These are phyloP conservation scores for Vaccinium myrtillus DNA, from an alignment of 148 eudicot species.

Conservation along the genomic window DNA sequence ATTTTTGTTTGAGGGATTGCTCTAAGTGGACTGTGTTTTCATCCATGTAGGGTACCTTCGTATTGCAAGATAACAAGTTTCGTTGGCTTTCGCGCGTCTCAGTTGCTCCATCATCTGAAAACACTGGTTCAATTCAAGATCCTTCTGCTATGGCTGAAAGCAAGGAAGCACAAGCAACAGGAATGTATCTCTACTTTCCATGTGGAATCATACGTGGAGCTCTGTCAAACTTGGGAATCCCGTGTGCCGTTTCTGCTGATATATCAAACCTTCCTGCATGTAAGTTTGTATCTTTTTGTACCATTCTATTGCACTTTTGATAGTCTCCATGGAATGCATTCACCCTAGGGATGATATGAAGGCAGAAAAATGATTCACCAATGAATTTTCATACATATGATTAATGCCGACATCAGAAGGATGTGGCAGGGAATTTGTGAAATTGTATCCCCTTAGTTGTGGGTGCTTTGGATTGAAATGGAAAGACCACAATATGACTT, in stretches of 20 bases:
- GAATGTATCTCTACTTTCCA: constrained; percentile 97
- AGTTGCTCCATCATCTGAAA: constrained; percentile 53
- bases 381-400: neutral
- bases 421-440: neutral
- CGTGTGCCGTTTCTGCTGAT: constrained; percentile 99
- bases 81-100: constrained; percentile 87
- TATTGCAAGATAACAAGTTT: constrained; percentile 88
- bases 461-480: constrained; percentile 10
- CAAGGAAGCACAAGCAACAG: constrained; percentile 83
- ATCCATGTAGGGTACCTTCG: constrained; percentile 78
- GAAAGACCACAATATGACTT: neutral
- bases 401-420: neutral
- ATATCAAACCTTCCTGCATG: constrained; percentile 96
- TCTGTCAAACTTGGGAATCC: constrained; percentile 91
- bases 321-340: neutral
- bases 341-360: neutral
- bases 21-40: constrained; percentile 17
- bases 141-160: constrained; percentile 55
- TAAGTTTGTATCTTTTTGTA: constrained; percentile 35
- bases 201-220: constrained; percentile 99
- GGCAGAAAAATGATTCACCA: neutral
- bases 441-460: neutral
- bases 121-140: constrained; percentile 51
- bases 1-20: neutral
- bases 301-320: neutral